Evolutionary conservation across 2,329 filamentous ascomycete species (phyloP).

Genomic region (Alternaria triticimaculans): DNA sequence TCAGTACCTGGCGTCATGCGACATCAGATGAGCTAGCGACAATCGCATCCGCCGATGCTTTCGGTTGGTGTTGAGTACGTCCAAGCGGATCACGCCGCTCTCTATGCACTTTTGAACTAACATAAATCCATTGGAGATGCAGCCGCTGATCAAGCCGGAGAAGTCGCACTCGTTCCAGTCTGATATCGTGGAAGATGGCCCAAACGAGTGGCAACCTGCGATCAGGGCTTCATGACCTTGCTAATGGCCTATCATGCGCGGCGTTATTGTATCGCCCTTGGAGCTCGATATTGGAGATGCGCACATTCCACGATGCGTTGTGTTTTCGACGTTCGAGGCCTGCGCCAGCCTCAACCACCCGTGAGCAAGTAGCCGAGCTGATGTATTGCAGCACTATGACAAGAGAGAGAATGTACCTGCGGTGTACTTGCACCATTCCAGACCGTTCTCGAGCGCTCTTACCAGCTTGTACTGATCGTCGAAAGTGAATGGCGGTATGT

Average conservation of each 20-base stretch:
- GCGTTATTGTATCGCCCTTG: neutral
- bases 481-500: neutral
- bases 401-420: neutral
- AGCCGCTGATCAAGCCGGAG: neutral
- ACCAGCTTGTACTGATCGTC: neutral
- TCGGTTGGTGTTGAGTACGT: neutral
- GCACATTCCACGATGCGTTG: neutral
- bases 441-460: no score
- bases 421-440: neutral
- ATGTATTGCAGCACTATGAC: neutral
- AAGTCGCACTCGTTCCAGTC: neutral
- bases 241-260: neutral
- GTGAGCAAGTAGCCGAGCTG: neutral
- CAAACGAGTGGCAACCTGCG: neutral
- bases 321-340: neutral
- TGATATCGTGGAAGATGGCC: neutral
- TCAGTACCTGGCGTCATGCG: neutral
- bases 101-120: neutral
- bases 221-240: neutral
- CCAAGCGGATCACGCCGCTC: neutral
- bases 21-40: neutral
- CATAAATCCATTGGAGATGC: neutral
- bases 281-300: neutral
- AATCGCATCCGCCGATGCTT: neutral
- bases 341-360: neutral